Conservation (phyloP, 2,329 filamentous ascomycete genomes). For the Neonectria neomacrospora region DNA sequence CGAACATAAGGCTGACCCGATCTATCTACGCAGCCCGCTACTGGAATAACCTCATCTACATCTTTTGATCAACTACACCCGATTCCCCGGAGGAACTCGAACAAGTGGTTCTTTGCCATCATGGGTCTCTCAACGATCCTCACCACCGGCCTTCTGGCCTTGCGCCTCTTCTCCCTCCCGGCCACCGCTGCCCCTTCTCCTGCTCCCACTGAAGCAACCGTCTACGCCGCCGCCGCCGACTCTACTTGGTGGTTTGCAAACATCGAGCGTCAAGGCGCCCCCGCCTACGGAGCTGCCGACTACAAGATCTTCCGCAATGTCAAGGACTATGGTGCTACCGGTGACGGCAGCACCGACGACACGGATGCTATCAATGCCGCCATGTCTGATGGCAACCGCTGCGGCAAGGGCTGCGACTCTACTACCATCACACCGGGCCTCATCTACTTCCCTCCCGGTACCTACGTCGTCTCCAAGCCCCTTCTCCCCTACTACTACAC, state of each 20-base stretch:
- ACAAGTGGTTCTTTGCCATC: constrained; percentile 54
- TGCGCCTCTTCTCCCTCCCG: constrained; percentile 54
- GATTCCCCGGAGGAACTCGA: constrained; percentile 33
- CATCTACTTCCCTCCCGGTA: constrained; percentile 92
- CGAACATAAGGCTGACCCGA: constrained; percentile 28
- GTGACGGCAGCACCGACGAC: constrained; percentile 79
- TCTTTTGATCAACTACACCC: constrained; percentile 27
- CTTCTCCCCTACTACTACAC: constrained; percentile 93
- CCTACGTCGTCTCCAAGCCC: constrained; percentile 82
- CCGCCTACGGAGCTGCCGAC: constrained; percentile 66
- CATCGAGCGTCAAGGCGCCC: constrained; percentile 75
- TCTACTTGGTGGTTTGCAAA: constrained; percentile 77
- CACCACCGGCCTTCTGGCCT: constrained; percentile 55
- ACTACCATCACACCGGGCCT: constrained; percentile 85
- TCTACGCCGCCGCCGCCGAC: constrained; percentile 38
- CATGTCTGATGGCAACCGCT: constrained; percentile 81
- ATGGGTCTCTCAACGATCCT: constrained; percentile 59
- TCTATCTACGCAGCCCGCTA: constrained; percentile 26
- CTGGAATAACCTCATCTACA: constrained; percentile 30
- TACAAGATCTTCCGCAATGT: constrained; percentile 85
- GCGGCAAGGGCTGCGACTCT: constrained; percentile 84
- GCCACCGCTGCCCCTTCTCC: constrained; percentile 49
- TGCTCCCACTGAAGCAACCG: constrained; percentile 26
- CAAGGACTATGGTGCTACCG: constrained; percentile 77
- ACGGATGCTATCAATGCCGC: constrained; percentile 89